These are phyloP conservation scores for Xylaria sp. DNA, from an alignment of 2,329 filamentous ascomycete species.

Conservation along the genomic window DNA sequence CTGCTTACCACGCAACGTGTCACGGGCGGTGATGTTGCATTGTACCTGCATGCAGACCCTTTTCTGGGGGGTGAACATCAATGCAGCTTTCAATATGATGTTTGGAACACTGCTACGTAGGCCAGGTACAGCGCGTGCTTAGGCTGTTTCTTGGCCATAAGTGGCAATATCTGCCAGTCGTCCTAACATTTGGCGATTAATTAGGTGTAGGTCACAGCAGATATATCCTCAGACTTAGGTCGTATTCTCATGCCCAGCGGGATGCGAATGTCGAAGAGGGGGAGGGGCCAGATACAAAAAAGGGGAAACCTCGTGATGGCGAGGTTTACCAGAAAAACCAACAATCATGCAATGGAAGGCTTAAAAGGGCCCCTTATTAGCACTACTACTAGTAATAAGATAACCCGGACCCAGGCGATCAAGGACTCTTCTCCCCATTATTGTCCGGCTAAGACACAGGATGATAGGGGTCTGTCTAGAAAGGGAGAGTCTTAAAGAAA, in stretches of 20 bases:
- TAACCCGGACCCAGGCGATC: not conserved
- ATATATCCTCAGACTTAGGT: not conserved
- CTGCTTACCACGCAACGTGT: slow-evolving; percentile 25
- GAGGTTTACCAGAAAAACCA: not conserved
- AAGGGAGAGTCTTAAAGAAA: slow-evolving; percentile 30
- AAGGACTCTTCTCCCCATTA: not conserved
- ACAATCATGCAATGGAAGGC: slow-evolving; percentile 18
- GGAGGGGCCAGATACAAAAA: not conserved
- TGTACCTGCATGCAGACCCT: slow-evolving; percentile 33
- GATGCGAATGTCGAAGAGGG: not conserved
- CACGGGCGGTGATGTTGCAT: slow-evolving; percentile 31
- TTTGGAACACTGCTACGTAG: slow-evolving; percentile 24
- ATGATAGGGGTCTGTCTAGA: slow-evolving; percentile 26
- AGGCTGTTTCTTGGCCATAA: slow-evolving; percentile 13
- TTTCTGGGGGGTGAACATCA: slow-evolving; percentile 18
- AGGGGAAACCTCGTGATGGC: slow-evolving; percentile 20
- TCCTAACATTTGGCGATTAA: not conserved
- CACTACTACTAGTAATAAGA: not conserved
- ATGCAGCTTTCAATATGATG: slow-evolving; percentile 22
- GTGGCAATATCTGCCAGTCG: not conserved
- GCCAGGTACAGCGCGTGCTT: not conserved
- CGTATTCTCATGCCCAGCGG: too few species aligned
- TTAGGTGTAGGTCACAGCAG: not conserved
- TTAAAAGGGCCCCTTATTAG: slow-evolving; percentile 16
- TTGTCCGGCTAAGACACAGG: slow-evolving; percentile 25